phyloP scores from a whole-genome alignment of 768 basidiomycete genomes.

The Thelephora aurantiotincta region DNA sequence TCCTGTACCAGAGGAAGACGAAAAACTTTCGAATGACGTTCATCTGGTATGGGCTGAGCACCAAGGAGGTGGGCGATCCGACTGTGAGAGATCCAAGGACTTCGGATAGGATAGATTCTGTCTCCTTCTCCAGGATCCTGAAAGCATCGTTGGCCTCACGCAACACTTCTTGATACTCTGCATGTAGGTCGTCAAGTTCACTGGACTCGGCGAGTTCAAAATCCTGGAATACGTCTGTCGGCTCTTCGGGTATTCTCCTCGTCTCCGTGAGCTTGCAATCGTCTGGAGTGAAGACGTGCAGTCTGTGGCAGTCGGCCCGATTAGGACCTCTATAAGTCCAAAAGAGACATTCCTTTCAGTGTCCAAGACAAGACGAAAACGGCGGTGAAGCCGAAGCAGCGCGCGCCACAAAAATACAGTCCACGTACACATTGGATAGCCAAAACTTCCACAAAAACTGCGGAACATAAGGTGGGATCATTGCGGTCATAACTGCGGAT shows the following conservation, averaged over 20 bases:
- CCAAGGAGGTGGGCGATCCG: constrained; percentile 3
- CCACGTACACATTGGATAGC: constrained; percentile 28
- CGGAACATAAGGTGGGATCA: constrained; percentile 15
- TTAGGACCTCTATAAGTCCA: neutral
- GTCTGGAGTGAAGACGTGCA: constrained; percentile 41
- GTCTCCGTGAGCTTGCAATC: constrained; percentile 35
- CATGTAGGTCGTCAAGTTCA: constrained; percentile 8
- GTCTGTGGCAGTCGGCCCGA: constrained; percentile 18
- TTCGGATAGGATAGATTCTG: constrained; percentile 23
- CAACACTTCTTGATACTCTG: constrained; percentile 22
- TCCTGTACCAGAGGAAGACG: constrained; percentile 43
- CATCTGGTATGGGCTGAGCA: constrained; percentile 18
- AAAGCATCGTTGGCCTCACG: constrained; percentile 31
- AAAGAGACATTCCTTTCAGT: neutral
- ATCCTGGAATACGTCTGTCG: constrained; percentile 28
- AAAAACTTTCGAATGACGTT: constrained; percentile 35
- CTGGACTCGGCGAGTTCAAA: constrained; percentile 19
- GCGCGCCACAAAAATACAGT: no score
- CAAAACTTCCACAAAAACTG: constrained; percentile 35
- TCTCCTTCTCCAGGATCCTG: constrained; percentile 25
- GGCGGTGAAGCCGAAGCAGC: no score
- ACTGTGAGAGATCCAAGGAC: constrained; percentile 10
- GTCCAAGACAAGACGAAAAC: neutral
- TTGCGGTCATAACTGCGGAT: no score
- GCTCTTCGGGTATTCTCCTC: constrained; percentile 21